Evolutionary conservation across 2,329 filamentous ascomycete species (phyloP).

Genomic region (Pyricularia pennisetigena): DNA sequence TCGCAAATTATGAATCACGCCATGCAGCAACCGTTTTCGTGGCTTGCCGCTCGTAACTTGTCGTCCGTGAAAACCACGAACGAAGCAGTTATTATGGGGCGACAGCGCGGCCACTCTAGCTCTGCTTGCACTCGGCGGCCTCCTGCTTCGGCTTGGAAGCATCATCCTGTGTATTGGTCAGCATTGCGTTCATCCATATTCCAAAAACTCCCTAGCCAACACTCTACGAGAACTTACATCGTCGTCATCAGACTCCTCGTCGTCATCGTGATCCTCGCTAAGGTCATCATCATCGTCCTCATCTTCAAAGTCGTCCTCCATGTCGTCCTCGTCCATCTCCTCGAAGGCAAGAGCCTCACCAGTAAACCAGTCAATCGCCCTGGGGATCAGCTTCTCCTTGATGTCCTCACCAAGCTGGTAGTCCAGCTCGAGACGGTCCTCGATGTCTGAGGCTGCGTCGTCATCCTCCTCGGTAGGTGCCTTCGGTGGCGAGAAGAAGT

Average conservation of each 20-base stretch:
- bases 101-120: slow-evolving; percentile 40
- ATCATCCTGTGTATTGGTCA: slow-evolving; percentile 56
- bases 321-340: slow-evolving; percentile 75
- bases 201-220: not conserved
- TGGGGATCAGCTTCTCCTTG: slow-evolving; percentile 98
- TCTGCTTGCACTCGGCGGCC: slow-evolving; percentile 93
- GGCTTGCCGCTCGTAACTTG: not conserved
- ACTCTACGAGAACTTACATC: slow-evolving; percentile 44
- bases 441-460: slow-evolving; percentile 79
- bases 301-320: slow-evolving; percentile 75
- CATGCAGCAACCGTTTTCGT: not conserved
- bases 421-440: slow-evolving; percentile 95
- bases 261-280: slow-evolving; percentile 77
- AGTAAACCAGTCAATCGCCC: slow-evolving; percentile 98
- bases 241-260: slow-evolving; percentile 64
- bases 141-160: slow-evolving; percentile 87
- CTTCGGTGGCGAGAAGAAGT: slow-evolving; percentile 96
- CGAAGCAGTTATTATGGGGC: not conserved
- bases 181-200: not conserved
- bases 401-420: slow-evolving; percentile 99
- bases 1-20: not conserved
- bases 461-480: slow-evolving; percentile 66
- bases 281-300: slow-evolving; percentile 88
- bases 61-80: not conserved
- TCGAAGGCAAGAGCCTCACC: slow-evolving; percentile 96